A percentile compares a stretch with the other conserved stretches of the same genome.
These are phyloP conservation scores for Pythium phragmiticola DNA, from an alignment of 352 stramenopile genomes.

Conservation along the genomic window DNA sequence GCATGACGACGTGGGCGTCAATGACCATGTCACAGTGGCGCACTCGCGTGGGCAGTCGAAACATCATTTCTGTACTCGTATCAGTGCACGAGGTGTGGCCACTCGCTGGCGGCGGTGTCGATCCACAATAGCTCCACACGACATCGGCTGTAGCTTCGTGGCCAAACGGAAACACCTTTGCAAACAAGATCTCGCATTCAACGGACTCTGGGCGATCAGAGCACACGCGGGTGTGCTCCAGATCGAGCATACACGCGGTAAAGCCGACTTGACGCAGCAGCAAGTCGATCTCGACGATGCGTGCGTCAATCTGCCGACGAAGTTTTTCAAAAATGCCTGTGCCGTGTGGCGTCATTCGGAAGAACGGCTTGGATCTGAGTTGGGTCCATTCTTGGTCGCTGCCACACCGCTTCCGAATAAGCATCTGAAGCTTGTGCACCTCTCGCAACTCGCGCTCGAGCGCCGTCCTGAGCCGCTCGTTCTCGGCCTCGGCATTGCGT, in stretches of 20 bases:
- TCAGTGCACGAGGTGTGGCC: not conserved
- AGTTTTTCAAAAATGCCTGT: not conserved
- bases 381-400: not conserved
- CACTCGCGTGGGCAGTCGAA: not conserved
- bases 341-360: no score
- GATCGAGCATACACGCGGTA: not conserved
- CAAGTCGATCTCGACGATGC: not conserved
- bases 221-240: not conserved
- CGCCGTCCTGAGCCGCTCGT: not conserved
- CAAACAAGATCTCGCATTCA: not conserved
- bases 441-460: not conserved
- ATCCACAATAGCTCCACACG: not conserved
- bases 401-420: not conserved
- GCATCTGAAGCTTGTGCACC: not conserved
- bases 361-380: not conserved
- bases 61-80: not conserved
- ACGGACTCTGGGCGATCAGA: not conserved
- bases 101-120: not conserved
- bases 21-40: not conserved
- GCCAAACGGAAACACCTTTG: slow-evolving; percentile 3
- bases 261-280: not conserved
- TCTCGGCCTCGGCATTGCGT: not conserved
- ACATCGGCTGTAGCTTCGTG: not conserved
- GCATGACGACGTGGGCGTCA: slow-evolving; percentile 2
- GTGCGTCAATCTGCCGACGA: not conserved